Evolutionary conservation across 2,329 filamentous ascomycete species (phyloP).

Genomic region (Annulohypoxylon truncatum): DNA sequence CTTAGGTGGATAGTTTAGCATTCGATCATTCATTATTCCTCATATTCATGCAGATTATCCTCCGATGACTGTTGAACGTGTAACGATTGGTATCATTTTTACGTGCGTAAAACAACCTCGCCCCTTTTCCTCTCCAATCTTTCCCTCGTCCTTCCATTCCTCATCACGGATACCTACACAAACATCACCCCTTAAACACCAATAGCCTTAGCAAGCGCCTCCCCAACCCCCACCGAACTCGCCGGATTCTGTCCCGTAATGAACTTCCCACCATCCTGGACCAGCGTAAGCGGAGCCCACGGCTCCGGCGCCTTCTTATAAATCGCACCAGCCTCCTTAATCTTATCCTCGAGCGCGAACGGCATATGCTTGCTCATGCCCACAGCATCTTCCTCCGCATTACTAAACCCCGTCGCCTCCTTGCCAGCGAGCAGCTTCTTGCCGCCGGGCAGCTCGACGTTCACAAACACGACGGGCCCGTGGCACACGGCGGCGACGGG

Average conservation of each 20-base stretch:
- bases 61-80: neutral
- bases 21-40: neutral
- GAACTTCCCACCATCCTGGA: slow-evolving; percentile 59
- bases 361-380: slow-evolving; percentile 60
- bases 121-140: neutral
- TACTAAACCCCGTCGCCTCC: slow-evolving; percentile 69
- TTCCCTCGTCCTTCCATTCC: neutral
- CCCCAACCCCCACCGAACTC: slow-evolving; percentile 62
- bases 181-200: slow-evolving; percentile 35
- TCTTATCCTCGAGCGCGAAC: slow-evolving; percentile 70
- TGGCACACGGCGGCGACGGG: slow-evolving; percentile 76
- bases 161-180: too few species aligned
- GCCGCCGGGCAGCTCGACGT: slow-evolving; percentile 65
- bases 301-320: slow-evolving; percentile 67
- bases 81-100: neutral
- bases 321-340: slow-evolving; percentile 63
- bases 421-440: slow-evolving; percentile 66
- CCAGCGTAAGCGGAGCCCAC: slow-evolving; percentile 62
- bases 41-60: neutral
- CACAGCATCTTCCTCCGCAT: slow-evolving; percentile 64
- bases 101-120: neutral
- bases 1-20: neutral
- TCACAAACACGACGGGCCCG: slow-evolving; percentile 71
- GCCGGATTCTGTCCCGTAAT: slow-evolving; percentile 70
- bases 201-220: slow-evolving; percentile 63